Evolutionary conservation across 1,284 basidiomycete species (phyloP).

Genomic region (Fomes fomentarius): DNA sequence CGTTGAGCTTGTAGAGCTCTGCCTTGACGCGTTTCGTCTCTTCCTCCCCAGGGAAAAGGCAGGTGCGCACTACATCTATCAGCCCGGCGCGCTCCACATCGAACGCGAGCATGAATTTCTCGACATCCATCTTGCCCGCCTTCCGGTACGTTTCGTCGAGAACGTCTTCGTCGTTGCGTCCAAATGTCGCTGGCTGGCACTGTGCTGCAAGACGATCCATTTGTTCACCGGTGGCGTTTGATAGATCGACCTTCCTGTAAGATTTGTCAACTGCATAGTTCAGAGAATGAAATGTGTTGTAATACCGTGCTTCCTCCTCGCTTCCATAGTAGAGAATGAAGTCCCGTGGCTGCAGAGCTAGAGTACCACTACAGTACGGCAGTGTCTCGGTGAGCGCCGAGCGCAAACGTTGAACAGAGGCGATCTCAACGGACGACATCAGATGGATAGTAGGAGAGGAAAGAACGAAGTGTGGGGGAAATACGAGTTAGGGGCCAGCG

Average conservation of each 20-base stretch:
- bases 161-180: slow-evolving; percentile 21
- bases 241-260: no score
- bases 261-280: no score
- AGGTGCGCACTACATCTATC: no score
- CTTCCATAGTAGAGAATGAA: neutral
- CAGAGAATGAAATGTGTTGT: no score
- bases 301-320: no score
- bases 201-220: slow-evolving; percentile 8
- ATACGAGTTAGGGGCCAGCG: no score
- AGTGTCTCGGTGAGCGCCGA: neutral
- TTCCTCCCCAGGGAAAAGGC: no score
- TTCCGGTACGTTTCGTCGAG: slow-evolving; percentile 27
- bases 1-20: no score
- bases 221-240: neutral
- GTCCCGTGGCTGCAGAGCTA: neutral
- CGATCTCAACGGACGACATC: neutral
- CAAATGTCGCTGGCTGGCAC: slow-evolving; percentile 28
- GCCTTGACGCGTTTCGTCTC: neutral
- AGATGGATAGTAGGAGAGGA: no score
- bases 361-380: neutral
- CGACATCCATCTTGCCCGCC: slow-evolving; percentile 25
- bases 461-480: no score
- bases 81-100: neutral
- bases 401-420: neutral
- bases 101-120: slow-evolving; percentile 19